These are phyloP conservation scores for Sechiopsis laciniata DNA, from an alignment of 306 rosid species.

Conservation along the genomic window DNA sequence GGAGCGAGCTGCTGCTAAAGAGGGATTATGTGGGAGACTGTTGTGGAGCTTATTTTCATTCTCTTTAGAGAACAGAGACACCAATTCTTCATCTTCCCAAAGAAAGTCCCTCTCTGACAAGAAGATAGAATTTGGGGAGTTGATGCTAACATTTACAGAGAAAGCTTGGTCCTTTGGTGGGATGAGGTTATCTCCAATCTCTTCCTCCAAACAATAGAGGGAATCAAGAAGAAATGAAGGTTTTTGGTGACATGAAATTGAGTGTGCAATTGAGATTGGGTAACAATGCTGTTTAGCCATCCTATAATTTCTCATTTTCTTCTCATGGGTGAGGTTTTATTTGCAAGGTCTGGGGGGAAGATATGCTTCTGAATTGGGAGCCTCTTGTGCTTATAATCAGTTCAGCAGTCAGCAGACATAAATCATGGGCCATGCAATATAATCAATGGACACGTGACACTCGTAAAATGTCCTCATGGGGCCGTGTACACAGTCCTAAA, in stretches of 20 bases:
- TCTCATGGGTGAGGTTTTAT: slow-evolving; percentile 5
- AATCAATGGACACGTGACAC: slow-evolving; percentile 41
- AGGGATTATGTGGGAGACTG: slow-evolving; percentile 18
- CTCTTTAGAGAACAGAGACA: slow-evolving; percentile 48
- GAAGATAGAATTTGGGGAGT: slow-evolving; percentile 23
- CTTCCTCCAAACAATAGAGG: slow-evolving; percentile 34
- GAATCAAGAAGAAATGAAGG: slow-evolving; percentile 27
- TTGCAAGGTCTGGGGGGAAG: too few relatives aligned
- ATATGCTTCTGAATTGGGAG: slow-evolving; percentile 17
- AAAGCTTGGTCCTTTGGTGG: slow-evolving; percentile 27
- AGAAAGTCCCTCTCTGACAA: slow-evolving; percentile 33
- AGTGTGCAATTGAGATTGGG: slow-evolving; percentile 37
- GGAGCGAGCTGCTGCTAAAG: slow-evolving; percentile 40
- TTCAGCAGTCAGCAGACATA: slow-evolving; percentile 22
- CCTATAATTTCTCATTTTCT: slow-evolving; percentile 1
- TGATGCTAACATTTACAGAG: slow-evolving; percentile 8
- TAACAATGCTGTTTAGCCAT: slow-evolving; percentile 34
- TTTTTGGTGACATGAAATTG: slow-evolving; percentile 17
- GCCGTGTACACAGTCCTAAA: neutral
- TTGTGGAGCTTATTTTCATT: slow-evolving; percentile 31
- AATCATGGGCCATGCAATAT: slow-evolving; percentile 49
- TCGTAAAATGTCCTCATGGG: neutral
- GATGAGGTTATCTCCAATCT: slow-evolving; percentile 24
- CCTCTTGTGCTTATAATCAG: slow-evolving; percentile 21
- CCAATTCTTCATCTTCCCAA: slow-evolving; percentile 56